Conservation (phyloP, 345 rosid species). For the Passiflora organensis region DNA sequence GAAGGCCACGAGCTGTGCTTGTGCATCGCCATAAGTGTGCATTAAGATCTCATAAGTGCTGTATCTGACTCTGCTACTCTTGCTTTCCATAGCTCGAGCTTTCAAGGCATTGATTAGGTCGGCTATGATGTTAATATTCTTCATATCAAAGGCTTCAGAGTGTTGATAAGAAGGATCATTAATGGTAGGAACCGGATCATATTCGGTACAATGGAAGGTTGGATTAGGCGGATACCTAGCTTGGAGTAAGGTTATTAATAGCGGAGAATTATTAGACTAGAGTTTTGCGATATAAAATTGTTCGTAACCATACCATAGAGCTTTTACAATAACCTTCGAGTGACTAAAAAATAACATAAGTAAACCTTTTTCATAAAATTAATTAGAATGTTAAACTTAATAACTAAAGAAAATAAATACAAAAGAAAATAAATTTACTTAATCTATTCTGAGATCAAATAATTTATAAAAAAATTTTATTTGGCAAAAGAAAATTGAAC, state of each 20-base stretch:
- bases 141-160: not conserved
- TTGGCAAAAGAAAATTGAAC: not conserved
- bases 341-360: too few relatives aligned
- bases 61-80: not conserved
- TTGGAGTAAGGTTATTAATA: not conserved
- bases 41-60: not conserved
- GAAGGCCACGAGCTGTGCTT: too few relatives aligned
- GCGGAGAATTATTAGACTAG: not conserved
- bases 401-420: too few relatives aligned
- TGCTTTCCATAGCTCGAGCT: not conserved
- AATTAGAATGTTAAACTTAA: too few relatives aligned
- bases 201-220: constrained; percentile 1
- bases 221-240: not conserved
- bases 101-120: constrained; percentile 1
- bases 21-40: constrained; percentile 15
- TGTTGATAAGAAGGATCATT: not conserved
- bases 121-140: not conserved
- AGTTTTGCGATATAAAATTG: too few relatives aligned
- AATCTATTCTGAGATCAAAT: too few relatives aligned
- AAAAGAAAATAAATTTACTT: too few relatives aligned
- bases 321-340: too few relatives aligned
- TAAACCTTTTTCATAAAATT: too few relatives aligned
- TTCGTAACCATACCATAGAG: too few relatives aligned
- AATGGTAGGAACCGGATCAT: not conserved
- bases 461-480: too few relatives aligned